Conservation (phyloP, 345 rosid species). For the Durio zibethinus region DNA sequence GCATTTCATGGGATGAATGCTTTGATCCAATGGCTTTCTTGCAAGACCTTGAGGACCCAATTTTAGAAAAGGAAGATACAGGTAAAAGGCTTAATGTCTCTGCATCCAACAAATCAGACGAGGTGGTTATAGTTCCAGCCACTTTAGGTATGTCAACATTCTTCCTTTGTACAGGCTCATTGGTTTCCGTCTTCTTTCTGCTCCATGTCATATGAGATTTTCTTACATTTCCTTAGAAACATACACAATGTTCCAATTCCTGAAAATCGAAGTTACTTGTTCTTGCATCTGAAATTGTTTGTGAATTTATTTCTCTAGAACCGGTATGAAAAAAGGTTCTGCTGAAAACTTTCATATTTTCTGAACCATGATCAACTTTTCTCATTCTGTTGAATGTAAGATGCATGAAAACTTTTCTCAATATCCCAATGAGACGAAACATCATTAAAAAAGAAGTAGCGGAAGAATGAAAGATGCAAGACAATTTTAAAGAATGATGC, state of each 20-base stretch:
- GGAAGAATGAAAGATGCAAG: background rate
- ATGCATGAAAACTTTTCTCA: background rate
- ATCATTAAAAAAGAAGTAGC: background rate
- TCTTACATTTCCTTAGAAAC: background rate
- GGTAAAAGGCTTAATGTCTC: slow-evolving; percentile 24
- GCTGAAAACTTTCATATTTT: background rate
- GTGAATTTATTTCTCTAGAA: background rate
- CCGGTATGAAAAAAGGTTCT: background rate
- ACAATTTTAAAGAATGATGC: background rate
- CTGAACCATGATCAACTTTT: background rate
- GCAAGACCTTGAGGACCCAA: slow-evolving; percentile 33
- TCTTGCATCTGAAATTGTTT: background rate
- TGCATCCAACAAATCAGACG: slow-evolving; percentile 22
- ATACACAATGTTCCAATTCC: background rate
- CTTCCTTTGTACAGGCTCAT: background rate
- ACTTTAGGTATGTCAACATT: slow-evolving; percentile 29
- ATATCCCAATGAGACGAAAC: background rate
- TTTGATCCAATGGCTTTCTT: slow-evolving; percentile 43
- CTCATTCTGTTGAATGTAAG: too few species aligned
- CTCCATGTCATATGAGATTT: background rate
- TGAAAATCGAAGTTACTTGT: background rate
- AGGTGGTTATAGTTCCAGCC: slow-evolving; percentile 28
- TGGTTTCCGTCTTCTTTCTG: background rate
- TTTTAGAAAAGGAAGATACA: slow-evolving; percentile 11
- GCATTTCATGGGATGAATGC: slow-evolving; percentile 45